These are phyloP conservation scores for Guadua angustifolia DNA, from an alignment of 176 grass and related monocot species.

Conservation along the genomic window DNA sequence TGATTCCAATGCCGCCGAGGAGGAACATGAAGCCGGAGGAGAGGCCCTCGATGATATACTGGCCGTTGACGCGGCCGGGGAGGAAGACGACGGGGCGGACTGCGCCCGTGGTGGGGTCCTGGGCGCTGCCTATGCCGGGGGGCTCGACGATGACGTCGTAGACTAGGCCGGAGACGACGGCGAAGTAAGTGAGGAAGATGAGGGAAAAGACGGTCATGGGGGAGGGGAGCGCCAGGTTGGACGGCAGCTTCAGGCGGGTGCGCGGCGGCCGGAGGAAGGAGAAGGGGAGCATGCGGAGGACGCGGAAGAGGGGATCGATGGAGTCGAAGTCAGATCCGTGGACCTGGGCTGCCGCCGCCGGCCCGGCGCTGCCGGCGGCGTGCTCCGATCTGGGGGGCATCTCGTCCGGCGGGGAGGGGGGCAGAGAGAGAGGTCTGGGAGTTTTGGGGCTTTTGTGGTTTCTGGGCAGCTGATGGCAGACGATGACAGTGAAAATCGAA, in stretches of 20 bases:
- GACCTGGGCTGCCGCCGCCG: conserved; percentile 28
- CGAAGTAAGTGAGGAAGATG: conserved; percentile 90
- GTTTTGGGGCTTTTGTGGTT: background rate
- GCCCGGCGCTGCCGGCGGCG: conserved; percentile 34
- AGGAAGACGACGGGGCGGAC: conserved; percentile 94
- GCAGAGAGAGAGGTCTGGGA: background rate
- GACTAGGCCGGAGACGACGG: conserved; percentile 87
- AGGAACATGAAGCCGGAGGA: conserved; percentile 98
- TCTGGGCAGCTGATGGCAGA: background rate
- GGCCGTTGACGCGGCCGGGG: conserved; percentile 80
- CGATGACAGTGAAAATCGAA: too few relatives aligned
- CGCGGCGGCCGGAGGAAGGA: conserved; percentile 79
- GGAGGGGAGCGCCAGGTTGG: conserved; percentile 76
- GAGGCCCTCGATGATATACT: conserved; percentile 99
- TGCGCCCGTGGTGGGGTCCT: conserved; percentile 78
- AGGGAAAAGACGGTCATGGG: conserved; percentile 79
- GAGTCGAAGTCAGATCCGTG: conserved; percentile 53
- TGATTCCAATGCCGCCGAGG: conserved; percentile 78
- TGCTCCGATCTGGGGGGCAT: conserved; percentile 62
- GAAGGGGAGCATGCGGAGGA: conserved; percentile 72
- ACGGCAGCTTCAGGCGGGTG: conserved; percentile 88
- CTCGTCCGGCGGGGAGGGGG: conserved; percentile 15
- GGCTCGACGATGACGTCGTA: conserved; percentile 97
- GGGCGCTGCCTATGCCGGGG: conserved; percentile 77
- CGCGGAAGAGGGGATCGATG: conserved; percentile 73